A percentile compares a stretch with the other conserved stretches of the same genome.
phyloP scores from a whole-genome alignment of 2,329 filamentous ascomycete genomes.

The Aspergillus ochraceoroseus region DNA sequence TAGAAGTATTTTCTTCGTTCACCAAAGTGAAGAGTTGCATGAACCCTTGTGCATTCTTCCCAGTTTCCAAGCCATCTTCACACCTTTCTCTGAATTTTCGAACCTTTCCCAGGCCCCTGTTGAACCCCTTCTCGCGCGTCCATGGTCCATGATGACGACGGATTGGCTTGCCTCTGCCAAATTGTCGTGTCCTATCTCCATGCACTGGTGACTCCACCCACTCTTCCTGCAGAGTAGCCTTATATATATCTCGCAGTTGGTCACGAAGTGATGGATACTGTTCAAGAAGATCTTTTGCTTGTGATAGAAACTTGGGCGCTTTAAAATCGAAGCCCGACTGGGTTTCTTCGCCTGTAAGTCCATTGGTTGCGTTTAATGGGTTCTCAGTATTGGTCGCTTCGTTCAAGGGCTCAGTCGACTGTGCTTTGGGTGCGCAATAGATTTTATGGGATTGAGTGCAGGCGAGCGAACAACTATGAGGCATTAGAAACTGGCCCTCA shows the following conservation, averaged over 20 bases:
- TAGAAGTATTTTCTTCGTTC: conserved; percentile 17
- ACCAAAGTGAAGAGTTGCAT: conserved; percentile 37
- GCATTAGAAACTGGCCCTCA: conserved; percentile 1
- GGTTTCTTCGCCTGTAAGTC: conserved; percentile 10
- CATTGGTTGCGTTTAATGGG: conserved; percentile 10
- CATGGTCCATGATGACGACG: conserved; percentile 35
- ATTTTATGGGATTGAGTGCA: conserved; percentile 46
- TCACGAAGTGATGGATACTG: conserved; percentile 38
- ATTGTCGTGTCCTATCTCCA: conserved; percentile 23
- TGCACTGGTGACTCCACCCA: conserved; percentile 35
- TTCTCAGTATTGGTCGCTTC: conserved; percentile 9
- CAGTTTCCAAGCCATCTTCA: conserved; percentile 33
- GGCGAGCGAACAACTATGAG: conserved; percentile 43
- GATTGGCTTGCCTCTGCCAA: conserved; percentile 26
- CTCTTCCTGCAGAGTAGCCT: conserved; percentile 38
- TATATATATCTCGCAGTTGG: conserved; percentile 43
- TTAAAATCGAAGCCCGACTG: conserved; percentile 11
- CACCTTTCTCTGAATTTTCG: conserved; percentile 36
- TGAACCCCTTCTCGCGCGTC: conserved; percentile 44
- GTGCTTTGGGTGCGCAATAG: conserved; percentile 36
- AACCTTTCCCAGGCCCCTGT: conserved; percentile 39
- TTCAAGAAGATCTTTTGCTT: conserved; percentile 38
- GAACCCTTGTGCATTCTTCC: conserved; percentile 34
- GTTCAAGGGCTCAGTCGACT: conserved; percentile 16
- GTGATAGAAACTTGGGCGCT: conserved; percentile 27